A percentile compares a stretch with the other conserved stretches of the same genome.
These are phyloP conservation scores for Pseudozyma pruni DNA, from an alignment of 1,284 basidiomycete genomes.

Conservation along the genomic window DNA sequence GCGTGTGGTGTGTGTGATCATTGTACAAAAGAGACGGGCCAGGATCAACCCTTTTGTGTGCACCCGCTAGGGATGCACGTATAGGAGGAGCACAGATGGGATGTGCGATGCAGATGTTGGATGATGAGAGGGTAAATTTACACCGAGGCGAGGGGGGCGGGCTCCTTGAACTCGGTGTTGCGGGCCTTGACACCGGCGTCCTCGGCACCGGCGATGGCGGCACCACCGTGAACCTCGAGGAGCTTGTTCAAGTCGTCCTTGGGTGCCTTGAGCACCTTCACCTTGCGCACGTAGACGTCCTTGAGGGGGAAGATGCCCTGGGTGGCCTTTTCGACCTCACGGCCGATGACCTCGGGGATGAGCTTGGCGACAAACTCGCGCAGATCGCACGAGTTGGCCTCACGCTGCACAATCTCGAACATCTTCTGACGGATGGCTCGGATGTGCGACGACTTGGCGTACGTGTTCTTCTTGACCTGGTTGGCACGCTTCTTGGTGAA, in stretches of 20 bases:
- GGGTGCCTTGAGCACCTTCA: constrained; percentile 88
- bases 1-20: constrained; percentile 26
- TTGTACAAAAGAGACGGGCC: constrained; percentile 38
- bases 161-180: constrained; percentile 89
- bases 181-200: constrained; percentile 87
- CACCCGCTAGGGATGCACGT: constrained; percentile 6
- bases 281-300: constrained; percentile 96
- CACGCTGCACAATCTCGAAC: constrained; percentile 99
- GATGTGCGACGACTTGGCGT: constrained; percentile 93
- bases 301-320: constrained; percentile 92
- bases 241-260: constrained; percentile 96
- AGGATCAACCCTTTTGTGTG: constrained; percentile 24
- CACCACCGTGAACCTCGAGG: constrained; percentile 91
- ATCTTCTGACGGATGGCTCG: constrained; percentile 99
- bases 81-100: constrained; percentile 8
- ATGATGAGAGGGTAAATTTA: constrained; percentile 36
- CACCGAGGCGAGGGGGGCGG: constrained; percentile 81
- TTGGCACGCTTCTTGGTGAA: constrained; percentile 97
- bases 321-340: constrained; percentile 98
- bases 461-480: constrained; percentile 99
- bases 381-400: constrained; percentile 93
- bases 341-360: constrained; percentile 97
- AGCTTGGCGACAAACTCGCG: constrained; percentile 97
- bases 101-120: constrained; percentile 8
- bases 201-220: constrained; percentile 70